A percentile compares a stretch with the other conserved stretches of the same genome.
These are phyloP conservation scores for Candida stauntonica DNA, from an alignment of 805 yeast genomes.

Conservation along the genomic window DNA sequence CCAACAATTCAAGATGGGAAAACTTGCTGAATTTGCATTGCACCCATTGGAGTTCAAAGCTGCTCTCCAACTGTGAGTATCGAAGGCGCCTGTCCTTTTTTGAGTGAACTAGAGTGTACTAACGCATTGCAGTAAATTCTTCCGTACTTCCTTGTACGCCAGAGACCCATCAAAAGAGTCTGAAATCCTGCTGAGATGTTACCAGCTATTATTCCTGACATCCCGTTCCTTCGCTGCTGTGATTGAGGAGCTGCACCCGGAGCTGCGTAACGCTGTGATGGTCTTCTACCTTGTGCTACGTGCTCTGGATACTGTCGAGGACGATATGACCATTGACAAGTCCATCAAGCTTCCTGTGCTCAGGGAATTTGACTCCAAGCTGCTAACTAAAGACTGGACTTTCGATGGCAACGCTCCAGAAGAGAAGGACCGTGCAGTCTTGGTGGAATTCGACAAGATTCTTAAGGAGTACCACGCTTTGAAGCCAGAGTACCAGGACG, in stretches of 20 bases:
- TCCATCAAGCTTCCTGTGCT: constrained; percentile 69
- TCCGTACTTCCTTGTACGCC: constrained; percentile 37
- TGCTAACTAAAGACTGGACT: constrained; percentile 70
- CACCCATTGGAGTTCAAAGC: constrained; percentile 16
- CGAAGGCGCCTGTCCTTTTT: background rate
- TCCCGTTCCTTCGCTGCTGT: constrained; percentile 96
- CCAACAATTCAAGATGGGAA: constrained; percentile 12
- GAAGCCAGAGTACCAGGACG: constrained; percentile 70
- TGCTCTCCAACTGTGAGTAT: constrained; percentile 14
- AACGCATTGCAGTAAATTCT: constrained; percentile 32
- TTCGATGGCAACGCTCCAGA: constrained; percentile 68
- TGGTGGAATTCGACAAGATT: constrained; percentile 72
- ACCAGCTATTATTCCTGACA: constrained; percentile 57
- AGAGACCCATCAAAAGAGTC: constrained; percentile 33
- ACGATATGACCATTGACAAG: constrained; percentile 84
- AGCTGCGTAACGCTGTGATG: constrained; percentile 75
- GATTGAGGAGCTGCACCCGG: constrained; percentile 86
- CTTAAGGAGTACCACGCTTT: constrained; percentile 68
- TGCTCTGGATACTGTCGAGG: constrained; percentile 94
- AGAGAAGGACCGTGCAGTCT: constrained; percentile 77
- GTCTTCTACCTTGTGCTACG: constrained; percentile 81
- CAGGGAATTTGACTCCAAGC: constrained; percentile 59
- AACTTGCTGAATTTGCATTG: constrained; percentile 9
- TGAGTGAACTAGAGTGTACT: background rate
- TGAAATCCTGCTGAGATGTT: constrained; percentile 56